These are phyloP conservation scores for Apiospora arundinis DNA, from an alignment of 2,329 filamentous ascomycete species.

Conservation along the genomic window DNA sequence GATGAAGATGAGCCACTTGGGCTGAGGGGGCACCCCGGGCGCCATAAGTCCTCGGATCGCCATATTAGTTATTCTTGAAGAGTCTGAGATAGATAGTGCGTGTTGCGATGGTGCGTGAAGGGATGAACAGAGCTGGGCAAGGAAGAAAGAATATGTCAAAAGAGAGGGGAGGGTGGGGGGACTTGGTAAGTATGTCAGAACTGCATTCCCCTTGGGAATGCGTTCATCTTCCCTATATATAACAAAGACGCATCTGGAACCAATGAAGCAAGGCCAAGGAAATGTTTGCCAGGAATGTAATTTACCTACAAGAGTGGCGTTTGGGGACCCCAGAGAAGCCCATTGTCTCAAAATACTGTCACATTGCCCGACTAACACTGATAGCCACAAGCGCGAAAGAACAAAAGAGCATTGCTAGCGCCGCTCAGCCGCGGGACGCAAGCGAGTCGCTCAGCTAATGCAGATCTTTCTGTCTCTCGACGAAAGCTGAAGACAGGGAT, in stretches of 20 bases:
- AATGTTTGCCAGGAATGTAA: neutral
- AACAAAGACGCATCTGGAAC: neutral
- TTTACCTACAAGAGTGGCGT: neutral
- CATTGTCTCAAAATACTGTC: neutral
- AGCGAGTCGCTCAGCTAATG: neutral
- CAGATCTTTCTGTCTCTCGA: neutral
- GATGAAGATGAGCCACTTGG: slow-evolving; percentile 46
- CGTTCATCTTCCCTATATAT: neutral
- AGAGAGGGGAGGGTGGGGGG: neutral
- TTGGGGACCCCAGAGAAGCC: neutral
- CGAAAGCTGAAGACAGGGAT: slow-evolving; percentile 1
- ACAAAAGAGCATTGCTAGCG: neutral
- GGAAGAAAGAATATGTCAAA: neutral
- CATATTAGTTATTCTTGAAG: slow-evolving; percentile 27
- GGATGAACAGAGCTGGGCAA: neutral
- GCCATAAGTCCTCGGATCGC: slow-evolving; percentile 41
- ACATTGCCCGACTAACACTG: neutral
- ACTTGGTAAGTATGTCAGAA: neutral
- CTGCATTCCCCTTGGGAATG: neutral
- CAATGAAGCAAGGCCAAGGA: neutral
- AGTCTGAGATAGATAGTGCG: neutral
- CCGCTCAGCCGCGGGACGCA: neutral
- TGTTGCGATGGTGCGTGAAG: neutral
- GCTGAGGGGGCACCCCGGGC: slow-evolving; percentile 45
- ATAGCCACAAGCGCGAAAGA: slow-evolving; percentile 4